phyloP scores from a whole-genome alignment of 2,329 filamentous ascomycete genomes.

The Colletotrichum truncatum region DNA sequence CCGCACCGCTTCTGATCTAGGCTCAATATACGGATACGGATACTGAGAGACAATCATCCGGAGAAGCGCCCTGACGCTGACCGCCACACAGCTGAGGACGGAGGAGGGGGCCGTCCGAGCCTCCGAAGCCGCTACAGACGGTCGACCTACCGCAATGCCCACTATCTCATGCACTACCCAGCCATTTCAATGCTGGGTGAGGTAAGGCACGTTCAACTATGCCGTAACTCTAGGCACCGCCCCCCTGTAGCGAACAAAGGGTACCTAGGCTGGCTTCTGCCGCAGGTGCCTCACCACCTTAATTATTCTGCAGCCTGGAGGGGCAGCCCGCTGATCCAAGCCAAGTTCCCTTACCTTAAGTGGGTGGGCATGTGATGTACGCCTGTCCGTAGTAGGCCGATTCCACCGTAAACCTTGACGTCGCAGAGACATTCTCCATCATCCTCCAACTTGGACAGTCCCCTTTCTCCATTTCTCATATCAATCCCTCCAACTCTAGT shows the following conservation, averaged over 20 bases:
- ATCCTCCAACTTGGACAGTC: background rate
- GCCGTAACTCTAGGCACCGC: background rate
- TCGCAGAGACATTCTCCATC: slow-evolving; percentile 22
- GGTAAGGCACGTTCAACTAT: background rate
- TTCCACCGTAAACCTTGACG: slow-evolving; percentile 23
- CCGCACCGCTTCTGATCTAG: background rate
- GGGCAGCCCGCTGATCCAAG: slow-evolving; percentile 11
- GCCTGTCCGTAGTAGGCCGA: background rate
- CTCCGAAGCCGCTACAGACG: background rate
- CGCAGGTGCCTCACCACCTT: background rate
- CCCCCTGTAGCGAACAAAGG: slow-evolving; percentile 6
- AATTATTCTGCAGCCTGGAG: slow-evolving; percentile 23
- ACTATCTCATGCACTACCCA: background rate
- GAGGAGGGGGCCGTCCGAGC: slow-evolving; percentile 4
- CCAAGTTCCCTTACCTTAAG: background rate
- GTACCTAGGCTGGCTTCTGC: background rate
- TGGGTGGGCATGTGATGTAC: slow-evolving; percentile 28
- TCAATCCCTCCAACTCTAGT: slow-evolving; percentile 1
- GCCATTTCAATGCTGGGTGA: background rate
- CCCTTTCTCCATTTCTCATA: slow-evolving; percentile 20
- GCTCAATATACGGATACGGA: background rate
- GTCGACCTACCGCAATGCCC: background rate
- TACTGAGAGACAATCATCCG: background rate
- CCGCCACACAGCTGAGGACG: slow-evolving; percentile 8
- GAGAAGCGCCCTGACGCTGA: background rate